Conservation (phyloP, 2,329 filamentous ascomycete genomes). For the Emergomyces africanus region DNA sequence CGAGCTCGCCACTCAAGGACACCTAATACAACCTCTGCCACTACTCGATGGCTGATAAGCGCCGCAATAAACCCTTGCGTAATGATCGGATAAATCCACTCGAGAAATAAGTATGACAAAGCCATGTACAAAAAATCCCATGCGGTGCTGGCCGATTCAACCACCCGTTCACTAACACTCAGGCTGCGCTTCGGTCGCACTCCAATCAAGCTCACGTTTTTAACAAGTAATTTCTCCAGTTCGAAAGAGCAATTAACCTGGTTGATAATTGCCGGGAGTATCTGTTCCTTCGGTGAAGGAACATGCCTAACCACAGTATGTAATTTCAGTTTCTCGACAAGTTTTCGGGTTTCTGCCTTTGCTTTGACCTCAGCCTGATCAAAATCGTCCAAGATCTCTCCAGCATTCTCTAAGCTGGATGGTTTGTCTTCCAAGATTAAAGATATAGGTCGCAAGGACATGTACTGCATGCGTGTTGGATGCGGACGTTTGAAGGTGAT, state of each 20-base stretch:
- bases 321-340: constrained; percentile 76
- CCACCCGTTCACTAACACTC: constrained; percentile 88
- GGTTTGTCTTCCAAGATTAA: constrained; percentile 68
- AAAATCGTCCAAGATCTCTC: constrained; percentile 38
- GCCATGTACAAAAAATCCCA: constrained; percentile 60
- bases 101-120: constrained; percentile 56
- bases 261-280: constrained; percentile 68
- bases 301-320: constrained; percentile 72
- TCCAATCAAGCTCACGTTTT: constrained; percentile 76
- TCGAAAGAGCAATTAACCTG: constrained; percentile 97
- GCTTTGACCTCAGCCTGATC: constrained; percentile 62
- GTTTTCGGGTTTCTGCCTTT: constrained; percentile 48
- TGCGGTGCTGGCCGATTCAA: constrained; percentile 80
- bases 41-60: constrained; percentile 65
- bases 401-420: constrained; percentile 22
- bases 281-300: constrained; percentile 69
- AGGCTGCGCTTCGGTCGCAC: constrained; percentile 68
- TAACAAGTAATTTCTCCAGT: constrained; percentile 71
- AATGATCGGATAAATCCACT: constrained; percentile 68
- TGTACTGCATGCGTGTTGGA: constrained; percentile 87
- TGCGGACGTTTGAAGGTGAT: constrained; percentile 80
- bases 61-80: constrained; percentile 61
- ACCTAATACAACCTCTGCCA: constrained; percentile 64
- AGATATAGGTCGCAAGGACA: constrained; percentile 80
- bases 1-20: constrained; percentile 75